These are phyloP conservation scores for Trichophyton benhamiae DNA, from an alignment of 2,329 filamentous ascomycete species.

Conservation along the genomic window DNA sequence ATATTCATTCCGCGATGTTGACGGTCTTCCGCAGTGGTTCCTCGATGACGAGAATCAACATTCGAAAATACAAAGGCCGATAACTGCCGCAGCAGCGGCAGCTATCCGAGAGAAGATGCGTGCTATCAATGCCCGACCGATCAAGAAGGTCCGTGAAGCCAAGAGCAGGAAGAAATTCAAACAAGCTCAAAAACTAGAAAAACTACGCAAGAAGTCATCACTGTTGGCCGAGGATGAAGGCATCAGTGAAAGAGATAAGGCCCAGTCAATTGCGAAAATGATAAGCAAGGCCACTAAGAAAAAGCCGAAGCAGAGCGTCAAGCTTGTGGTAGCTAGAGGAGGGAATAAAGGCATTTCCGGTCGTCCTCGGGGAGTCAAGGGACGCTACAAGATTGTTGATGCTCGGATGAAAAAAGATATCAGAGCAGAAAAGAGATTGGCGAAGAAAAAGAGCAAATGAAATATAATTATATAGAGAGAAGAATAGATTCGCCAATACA, in stretches of 20 bases:
- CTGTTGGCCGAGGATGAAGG: slow-evolving; percentile 78
- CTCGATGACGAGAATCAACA: slow-evolving; percentile 80
- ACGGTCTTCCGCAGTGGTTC: slow-evolving; percentile 96
- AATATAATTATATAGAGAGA: not conserved
- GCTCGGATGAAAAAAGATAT: slow-evolving; percentile 93
- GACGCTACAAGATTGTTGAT: slow-evolving; percentile 95
- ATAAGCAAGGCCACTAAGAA: slow-evolving; percentile 73
- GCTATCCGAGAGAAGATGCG: slow-evolving; percentile 93
- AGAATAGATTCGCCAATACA: not conserved
- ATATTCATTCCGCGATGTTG: slow-evolving; percentile 75
- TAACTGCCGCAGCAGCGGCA: slow-evolving; percentile 73
- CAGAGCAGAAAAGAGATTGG: slow-evolving; percentile 66
- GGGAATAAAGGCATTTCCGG: slow-evolving; percentile 75
- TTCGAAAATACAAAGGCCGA: slow-evolving; percentile 75
- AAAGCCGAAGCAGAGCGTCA: slow-evolving; percentile 72
- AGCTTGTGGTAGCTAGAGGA: slow-evolving; percentile 78
- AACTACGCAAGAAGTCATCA: slow-evolving; percentile 94
- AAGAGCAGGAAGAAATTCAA: slow-evolving; percentile 96
- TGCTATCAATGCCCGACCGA: slow-evolving; percentile 85
- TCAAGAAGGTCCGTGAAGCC: slow-evolving; percentile 97
- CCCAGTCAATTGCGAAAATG: slow-evolving; percentile 65
- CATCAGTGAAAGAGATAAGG: slow-evolving; percentile 93
- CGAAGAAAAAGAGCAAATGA: slow-evolving; percentile 45
- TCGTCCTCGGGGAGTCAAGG: slow-evolving; percentile 82
- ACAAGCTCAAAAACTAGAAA: slow-evolving; percentile 79